Base-by-base conservation (phyloP, 176 grass and related monocot species). In the Poa pratensis region DNA sequence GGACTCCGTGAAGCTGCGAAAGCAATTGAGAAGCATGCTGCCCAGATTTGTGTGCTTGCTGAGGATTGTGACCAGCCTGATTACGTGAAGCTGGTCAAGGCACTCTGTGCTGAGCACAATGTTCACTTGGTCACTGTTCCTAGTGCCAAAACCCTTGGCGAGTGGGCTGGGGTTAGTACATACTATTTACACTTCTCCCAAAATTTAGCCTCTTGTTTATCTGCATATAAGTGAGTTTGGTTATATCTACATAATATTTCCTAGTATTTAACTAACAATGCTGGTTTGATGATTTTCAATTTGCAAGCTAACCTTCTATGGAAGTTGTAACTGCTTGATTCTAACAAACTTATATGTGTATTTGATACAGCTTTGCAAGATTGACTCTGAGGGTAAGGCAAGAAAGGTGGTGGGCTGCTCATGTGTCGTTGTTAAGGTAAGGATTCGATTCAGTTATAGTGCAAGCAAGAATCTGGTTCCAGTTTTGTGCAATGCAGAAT, bases 41-140 rank as follows among this genome's bases (percentile, higher is more conserved):
- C 72, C 26, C 91, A 90, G 65, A 74, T 90, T 17, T 93, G 88
- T 73, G 77, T 90, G 26, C 66, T 90, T 30, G 85, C 88, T 27
- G 91, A 88, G 46, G 88, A 93, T 27, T 93, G 91, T 17, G 85
- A 93, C 84, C 87, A 90, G 80, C 84, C 91, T 65, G 91, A 90
- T 48, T 93, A 93, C 8, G 88, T 88, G 26, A 90, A 90, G 72
- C 82, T 93, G 24, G 85, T 93, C 42, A 90, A 93, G 81, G 88
- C 88, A 69, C 85, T 93, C 4, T 94, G 88, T 69, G 73, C 82
- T 62, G 91, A 90, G 17, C 88, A 94, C 54, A 94, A 90, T n/a
- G 91, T 94, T 42, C 91, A 87, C 79, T 22, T 94, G 78, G 83
- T 88, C 28, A 90, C 88, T 7, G 85, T 94, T 37, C 88, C 92